phyloP scores from a whole-genome alignment of 805 yeast genomes.

The Yarrowia sp. region DNA sequence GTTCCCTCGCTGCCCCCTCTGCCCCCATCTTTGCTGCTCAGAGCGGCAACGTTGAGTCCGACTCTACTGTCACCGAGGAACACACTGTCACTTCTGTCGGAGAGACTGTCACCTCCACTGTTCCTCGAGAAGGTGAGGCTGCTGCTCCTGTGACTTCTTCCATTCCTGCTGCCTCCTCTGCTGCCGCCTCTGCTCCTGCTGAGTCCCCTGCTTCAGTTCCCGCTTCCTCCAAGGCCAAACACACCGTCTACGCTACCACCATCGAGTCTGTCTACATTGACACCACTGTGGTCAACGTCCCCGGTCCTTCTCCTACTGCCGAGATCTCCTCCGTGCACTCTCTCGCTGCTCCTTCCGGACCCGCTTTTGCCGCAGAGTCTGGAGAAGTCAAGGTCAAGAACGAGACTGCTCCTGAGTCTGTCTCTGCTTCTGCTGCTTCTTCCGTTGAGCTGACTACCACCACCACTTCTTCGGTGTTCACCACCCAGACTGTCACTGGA shows the following conservation, averaged over 20 bases:
- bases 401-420: neutral
- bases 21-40: neutral
- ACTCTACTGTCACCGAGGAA: neutral
- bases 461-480: neutral
- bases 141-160: neutral
- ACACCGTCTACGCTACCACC: conserved; percentile 11
- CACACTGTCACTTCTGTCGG: neutral
- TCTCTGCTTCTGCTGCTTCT: neutral
- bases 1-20: neutral
- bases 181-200: neutral
- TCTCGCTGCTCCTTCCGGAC: neutral
- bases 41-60: neutral
- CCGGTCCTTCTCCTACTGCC: neutral
- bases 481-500: neutral
- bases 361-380: conserved; percentile 11
- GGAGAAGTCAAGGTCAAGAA: conserved; percentile 5
- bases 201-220: neutral
- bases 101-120: neutral
- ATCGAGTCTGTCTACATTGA: neutral
- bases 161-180: neutral
- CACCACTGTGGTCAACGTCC: neutral
- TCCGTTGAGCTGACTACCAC: conserved; percentile 3
- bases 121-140: neutral
- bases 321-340: neutral
- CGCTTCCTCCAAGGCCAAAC: neutral